phyloP scores from a whole-genome alignment of 2,329 filamentous ascomycete genomes.

The Aspergillus aculeatus region DNA sequence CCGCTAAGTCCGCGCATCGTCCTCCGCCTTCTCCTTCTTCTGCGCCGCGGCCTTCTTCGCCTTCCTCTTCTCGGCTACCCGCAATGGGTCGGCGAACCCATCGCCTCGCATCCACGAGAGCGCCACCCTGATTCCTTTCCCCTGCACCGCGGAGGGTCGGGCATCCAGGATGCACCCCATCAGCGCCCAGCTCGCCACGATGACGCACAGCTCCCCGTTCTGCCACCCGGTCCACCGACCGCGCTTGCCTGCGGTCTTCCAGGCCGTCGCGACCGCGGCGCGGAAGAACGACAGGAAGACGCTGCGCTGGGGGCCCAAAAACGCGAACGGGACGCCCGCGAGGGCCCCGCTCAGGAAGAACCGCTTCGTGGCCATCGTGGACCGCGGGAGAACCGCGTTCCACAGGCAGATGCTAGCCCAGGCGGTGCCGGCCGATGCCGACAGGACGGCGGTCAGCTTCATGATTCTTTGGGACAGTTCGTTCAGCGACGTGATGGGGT shows the following conservation, averaged over 20 bases:
- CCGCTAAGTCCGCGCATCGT: not conserved
- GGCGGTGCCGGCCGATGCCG: conserved; percentile 77
- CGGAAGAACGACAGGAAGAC: conserved; percentile 78
- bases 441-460: conserved; percentile 72
- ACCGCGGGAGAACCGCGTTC: conserved; percentile 72
- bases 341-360: conserved; percentile 88
- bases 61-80: conserved; percentile 45
- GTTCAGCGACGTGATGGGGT: conserved; percentile 67
- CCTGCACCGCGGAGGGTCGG: conserved; percentile 66
- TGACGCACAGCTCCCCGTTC: conserved; percentile 80
- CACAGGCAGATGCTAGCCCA: conserved; percentile 93
- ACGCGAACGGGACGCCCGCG: conserved; percentile 76
- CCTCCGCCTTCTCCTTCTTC: conserved; percentile 10
- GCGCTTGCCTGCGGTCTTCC: conserved; percentile 91
- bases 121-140: conserved; percentile 66
- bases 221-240: conserved; percentile 81
- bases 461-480: conserved; percentile 67
- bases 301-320: conserved; percentile 56
- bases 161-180: conserved; percentile 76
- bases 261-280: conserved; percentile 76
- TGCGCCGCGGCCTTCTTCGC: conserved; percentile 26
- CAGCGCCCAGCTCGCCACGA: conserved; percentile 74
- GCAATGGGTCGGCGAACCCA: conserved; percentile 68
- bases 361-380: conserved; percentile 73
- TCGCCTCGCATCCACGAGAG: conserved; percentile 73